These are phyloP conservation scores for Adansonia madagascariensis DNA, from an alignment of 441 rosid species.

Conservation along the genomic window DNA sequence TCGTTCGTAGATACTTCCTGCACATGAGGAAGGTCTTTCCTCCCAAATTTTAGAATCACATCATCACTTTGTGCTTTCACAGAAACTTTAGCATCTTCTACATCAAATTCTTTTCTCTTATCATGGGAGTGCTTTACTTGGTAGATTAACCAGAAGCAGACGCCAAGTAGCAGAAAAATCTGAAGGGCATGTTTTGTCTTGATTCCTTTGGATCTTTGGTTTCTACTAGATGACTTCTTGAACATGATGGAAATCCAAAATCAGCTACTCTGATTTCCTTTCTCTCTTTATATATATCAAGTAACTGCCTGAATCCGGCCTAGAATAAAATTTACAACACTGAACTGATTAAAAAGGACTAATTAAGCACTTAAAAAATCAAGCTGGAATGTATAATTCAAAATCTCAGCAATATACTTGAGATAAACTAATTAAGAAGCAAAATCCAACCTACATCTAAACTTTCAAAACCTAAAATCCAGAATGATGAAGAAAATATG, in stretches of 20 bases:
- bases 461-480: neutral
- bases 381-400: neutral
- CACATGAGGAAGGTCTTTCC: slow-evolving; percentile 27
- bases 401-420: neutral
- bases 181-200: slow-evolving; percentile 72
- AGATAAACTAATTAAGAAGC: slow-evolving; percentile 4
- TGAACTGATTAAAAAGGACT: neutral
- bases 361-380: slow-evolving; percentile 11
- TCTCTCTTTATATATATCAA: slow-evolving; percentile 14
- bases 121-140: slow-evolving; percentile 90
- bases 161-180: slow-evolving; percentile 44
- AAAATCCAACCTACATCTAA: neutral
- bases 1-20: slow-evolving; percentile 31
- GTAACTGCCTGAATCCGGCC: slow-evolving; percentile 12
- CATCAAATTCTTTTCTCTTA: slow-evolving; percentile 70
- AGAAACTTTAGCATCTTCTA: slow-evolving; percentile 45
- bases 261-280: slow-evolving; percentile 24
- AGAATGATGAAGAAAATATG: neutral
- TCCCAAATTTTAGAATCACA: slow-evolving; percentile 45
- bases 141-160: slow-evolving; percentile 87
- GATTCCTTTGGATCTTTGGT: slow-evolving; percentile 68
- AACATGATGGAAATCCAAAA: slow-evolving; percentile 50
- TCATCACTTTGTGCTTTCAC: slow-evolving; percentile 32
- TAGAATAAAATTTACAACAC: neutral
- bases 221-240: slow-evolving; percentile 67